A percentile compares a stretch with the other conserved stretches of the same genome.
These are phyloP conservation scores for Striga asiatica DNA, from an alignment of 257 asterid genomes.

Conservation along the genomic window DNA sequence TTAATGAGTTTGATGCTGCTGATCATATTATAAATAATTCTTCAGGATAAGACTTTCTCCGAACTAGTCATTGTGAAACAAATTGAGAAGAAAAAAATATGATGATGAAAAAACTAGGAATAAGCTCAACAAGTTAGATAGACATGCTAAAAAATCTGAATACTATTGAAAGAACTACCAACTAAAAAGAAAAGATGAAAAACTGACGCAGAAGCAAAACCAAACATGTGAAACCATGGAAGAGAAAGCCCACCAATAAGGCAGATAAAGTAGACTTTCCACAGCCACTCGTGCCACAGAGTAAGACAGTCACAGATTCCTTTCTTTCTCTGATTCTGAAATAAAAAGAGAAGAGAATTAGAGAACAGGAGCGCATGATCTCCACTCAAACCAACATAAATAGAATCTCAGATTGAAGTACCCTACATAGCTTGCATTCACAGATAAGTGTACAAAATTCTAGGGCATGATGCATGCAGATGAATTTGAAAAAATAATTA, in stretches of 20 bases:
- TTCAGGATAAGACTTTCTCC: neutral
- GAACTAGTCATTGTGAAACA: neutral
- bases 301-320: conserved; percentile 76
- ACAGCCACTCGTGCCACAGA: conserved; percentile 99
- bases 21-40: neutral
- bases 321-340: conserved; percentile 88
- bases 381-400: neutral
- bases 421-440: neutral
- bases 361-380: conserved; percentile 6
- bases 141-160: too few relatives aligned
- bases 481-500: neutral
- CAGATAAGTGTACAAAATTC: neutral
- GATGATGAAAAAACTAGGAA: neutral
- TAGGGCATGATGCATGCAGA: neutral
- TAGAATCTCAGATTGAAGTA: neutral
- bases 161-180: neutral
- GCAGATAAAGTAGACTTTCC: conserved; percentile 99
- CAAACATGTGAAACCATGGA: neutral
- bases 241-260: conserved; percentile 62
- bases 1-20: neutral
- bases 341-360: conserved; percentile 6
- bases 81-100: conserved; percentile 1
- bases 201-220: neutral
- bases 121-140: neutral
- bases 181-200: neutral